Evolutionary conservation across 139 green algal species (phyloP).

Genomic region (Coccomyxa sp.): DNA sequence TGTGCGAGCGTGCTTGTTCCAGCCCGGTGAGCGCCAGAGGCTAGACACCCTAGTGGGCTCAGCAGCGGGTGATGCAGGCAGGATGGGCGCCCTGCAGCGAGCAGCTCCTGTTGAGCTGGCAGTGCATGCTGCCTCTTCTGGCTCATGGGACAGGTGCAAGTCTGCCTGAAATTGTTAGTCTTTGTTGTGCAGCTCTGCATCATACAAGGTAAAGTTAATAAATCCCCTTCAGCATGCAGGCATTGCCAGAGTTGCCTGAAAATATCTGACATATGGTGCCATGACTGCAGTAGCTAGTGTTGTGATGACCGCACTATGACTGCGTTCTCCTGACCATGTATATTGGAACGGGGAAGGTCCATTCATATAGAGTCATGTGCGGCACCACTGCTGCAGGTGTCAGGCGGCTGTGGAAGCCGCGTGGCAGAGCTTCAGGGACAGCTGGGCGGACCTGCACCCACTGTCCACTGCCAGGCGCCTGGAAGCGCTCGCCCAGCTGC

Average conservation of each 20-base stretch:
- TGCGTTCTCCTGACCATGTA: too few species aligned
- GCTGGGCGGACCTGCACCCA: conserved; percentile 11
- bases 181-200: not conserved
- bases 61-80: not conserved
- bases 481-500: conserved; percentile 5
- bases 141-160: conserved; percentile 17
- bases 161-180: not conserved
- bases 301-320: too few species aligned
- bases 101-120: conserved; percentile 15
- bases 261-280: too few species aligned
- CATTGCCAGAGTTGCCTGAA: too few species aligned
- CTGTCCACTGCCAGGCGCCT: conserved; percentile 5
- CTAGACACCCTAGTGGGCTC: not conserved
- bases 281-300: too few species aligned
- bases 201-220: not conserved
- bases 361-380: too few species aligned
- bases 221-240: too few species aligned
- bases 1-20: conserved; percentile 17
- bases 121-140: not conserved
- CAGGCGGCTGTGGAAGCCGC: not conserved
- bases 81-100: conserved; percentile 4
- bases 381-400: conserved; percentile 16
- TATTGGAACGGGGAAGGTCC: too few species aligned
- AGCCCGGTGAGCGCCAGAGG: not conserved
- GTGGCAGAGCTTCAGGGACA: conserved; percentile 3